Evolutionary conservation across 805 yeast genomes (phyloP).

Genomic region (Myxozyma nipponensis): DNA sequence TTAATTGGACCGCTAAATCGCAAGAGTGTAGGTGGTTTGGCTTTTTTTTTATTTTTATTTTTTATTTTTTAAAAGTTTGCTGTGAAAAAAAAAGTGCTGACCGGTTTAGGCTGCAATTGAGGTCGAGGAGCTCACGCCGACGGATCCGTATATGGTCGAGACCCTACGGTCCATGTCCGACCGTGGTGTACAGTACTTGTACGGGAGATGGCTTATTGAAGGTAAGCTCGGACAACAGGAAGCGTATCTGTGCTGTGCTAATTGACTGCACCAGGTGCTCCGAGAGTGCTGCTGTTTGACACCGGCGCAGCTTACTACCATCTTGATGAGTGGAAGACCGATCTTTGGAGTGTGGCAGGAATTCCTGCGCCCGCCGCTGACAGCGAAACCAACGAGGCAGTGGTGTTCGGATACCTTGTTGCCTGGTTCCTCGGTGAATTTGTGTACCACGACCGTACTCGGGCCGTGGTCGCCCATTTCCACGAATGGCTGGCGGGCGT

Average conservation of each 20-base stretch:
- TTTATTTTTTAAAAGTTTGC: neutral
- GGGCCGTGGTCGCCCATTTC: conserved; percentile 90
- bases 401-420: conserved; percentile 83
- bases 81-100: neutral
- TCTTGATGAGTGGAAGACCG: conserved; percentile 91
- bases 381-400: conserved; percentile 85
- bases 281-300: conserved; percentile 85
- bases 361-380: conserved; percentile 92
- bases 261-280: conserved; percentile 72
- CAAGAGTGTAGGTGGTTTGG: conserved; percentile 35
- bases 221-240: conserved; percentile 8
- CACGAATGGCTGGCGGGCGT: conserved; percentile 99
- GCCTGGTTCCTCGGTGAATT: conserved; percentile 98
- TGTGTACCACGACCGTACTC: conserved; percentile 73
- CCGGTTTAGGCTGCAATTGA: conserved; percentile 58
- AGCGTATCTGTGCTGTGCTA: neutral
- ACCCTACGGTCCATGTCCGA: conserved; percentile 74
- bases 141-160: conserved; percentile 48
- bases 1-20: conserved; percentile 82
- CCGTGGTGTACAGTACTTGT: conserved; percentile 76
- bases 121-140: conserved; percentile 63
- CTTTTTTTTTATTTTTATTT: neutral
- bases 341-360: conserved; percentile 85
- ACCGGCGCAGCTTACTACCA: conserved; percentile 64
- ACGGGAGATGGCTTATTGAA: conserved; percentile 96